Evolutionary conservation across 2,329 filamentous ascomycete genomes (phyloP).

Genomic region (Arthrocladium fulminans): DNA sequence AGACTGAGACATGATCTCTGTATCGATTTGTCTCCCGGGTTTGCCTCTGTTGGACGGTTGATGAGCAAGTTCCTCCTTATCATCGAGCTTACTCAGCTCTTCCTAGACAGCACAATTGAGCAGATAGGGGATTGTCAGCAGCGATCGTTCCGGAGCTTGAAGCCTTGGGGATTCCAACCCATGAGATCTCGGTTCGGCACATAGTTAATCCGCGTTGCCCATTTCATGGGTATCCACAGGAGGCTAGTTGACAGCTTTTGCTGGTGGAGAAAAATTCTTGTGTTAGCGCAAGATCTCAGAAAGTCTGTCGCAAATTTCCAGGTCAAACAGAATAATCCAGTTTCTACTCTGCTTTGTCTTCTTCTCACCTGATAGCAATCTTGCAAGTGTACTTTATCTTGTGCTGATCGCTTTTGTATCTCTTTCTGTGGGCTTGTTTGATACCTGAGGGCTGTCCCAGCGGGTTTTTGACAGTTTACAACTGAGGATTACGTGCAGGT

Average conservation of each 20-base stretch:
- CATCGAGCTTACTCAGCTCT: too few relatives aligned
- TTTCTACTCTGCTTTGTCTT: not conserved
- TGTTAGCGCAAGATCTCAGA: not conserved
- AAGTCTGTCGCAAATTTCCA: constrained; percentile 5
- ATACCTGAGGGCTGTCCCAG: constrained; percentile 30
- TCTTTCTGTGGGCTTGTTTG: constrained; percentile 35
- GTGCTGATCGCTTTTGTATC: constrained; percentile 17
- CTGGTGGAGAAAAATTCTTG: not conserved
- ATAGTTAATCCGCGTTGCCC: too few relatives aligned
- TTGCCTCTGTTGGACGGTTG: too few relatives aligned
- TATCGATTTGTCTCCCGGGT: too few relatives aligned
- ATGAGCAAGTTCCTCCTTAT: too few relatives aligned
- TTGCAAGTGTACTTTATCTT: constrained; percentile 12
- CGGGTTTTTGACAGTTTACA: constrained; percentile 7
- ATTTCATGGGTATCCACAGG: too few relatives aligned
- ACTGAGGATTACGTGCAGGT: constrained; percentile 7
- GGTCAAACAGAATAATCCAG: not conserved
- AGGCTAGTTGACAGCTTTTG: too few relatives aligned
- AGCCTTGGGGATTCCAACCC: too few relatives aligned
- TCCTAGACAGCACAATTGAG: too few relatives aligned
- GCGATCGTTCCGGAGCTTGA: too few relatives aligned
- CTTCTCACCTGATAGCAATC: constrained; percentile 6
- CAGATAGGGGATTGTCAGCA: too few relatives aligned
- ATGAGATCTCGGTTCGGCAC: too few relatives aligned
- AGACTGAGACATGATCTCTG: constrained; percentile 2